Evolutionary conservation across 257 asterid species (phyloP).

Genomic region (Linderniella brevidens): DNA sequence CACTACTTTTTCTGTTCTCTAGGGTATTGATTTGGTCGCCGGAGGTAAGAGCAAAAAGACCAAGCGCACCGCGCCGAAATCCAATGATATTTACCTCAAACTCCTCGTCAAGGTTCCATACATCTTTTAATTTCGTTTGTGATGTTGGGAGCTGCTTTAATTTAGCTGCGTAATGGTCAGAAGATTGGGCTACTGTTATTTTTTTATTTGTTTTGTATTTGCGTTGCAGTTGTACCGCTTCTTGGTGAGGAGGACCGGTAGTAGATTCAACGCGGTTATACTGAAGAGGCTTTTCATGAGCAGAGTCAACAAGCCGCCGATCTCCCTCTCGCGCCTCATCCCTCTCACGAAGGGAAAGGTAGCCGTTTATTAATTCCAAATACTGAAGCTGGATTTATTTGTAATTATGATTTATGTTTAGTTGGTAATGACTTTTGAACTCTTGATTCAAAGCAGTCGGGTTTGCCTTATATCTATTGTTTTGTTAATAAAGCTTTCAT

Average conservation of each 20-base stretch:
- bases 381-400: too few relatives aligned
- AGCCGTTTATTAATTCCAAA: neutral
- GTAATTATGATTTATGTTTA: too few relatives aligned
- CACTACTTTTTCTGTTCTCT: neutral
- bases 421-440: too few relatives aligned
- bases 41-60: slow-evolving; percentile 80
- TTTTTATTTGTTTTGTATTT: neutral
- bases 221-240: slow-evolving; percentile 39
- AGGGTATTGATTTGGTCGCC: slow-evolving; percentile 87
- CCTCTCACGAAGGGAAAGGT: slow-evolving; percentile 46
- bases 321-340: slow-evolving; percentile 51
- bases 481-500: too few relatives aligned
- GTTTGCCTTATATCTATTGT: too few relatives aligned
- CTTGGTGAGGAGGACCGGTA: slow-evolving; percentile 57
- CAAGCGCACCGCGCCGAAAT: slow-evolving; percentile 12
- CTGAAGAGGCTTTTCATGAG: slow-evolving; percentile 66
- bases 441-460: too few relatives aligned
- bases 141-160: too few relatives aligned
- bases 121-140: neutral
- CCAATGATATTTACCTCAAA: slow-evolving; percentile 64
- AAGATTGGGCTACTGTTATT: too few relatives aligned
- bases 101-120: slow-evolving; percentile 50
- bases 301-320: slow-evolving; percentile 51
- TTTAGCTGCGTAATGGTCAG: too few relatives aligned
- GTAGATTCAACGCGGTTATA: slow-evolving; percentile 59